Percentiles rank a stretch among this genome's conserved stretches.
Evolutionary conservation across 2,329 filamentous ascomycete species (phyloP).

Genomic region (Ophiostoma ulmi): DNA sequence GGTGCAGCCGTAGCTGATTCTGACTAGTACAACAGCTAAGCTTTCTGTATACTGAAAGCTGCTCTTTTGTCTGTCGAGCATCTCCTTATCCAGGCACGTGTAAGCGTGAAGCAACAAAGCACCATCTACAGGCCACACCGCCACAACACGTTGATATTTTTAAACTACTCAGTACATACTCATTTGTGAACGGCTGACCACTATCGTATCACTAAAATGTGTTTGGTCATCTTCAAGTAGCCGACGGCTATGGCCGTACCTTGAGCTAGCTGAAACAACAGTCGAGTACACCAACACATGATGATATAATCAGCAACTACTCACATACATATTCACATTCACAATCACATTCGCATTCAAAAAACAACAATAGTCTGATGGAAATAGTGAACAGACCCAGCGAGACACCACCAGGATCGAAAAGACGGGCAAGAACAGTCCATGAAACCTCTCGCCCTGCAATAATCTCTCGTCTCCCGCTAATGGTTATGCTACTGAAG

Average conservation of each 20-base stretch:
- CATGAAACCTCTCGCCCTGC: conserved; percentile 15
- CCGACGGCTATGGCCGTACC: too few relatives aligned
- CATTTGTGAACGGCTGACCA: neutral
- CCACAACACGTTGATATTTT: neutral
- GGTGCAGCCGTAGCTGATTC: neutral
- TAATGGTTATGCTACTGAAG: neutral
- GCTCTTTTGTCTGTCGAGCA: neutral
- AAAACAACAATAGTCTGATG: neutral
- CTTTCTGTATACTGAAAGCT: neutral
- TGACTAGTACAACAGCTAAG: neutral
- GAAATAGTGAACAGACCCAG: neutral
- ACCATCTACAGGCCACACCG: neutral
- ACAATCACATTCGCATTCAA: neutral
- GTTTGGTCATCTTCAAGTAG: too few relatives aligned
- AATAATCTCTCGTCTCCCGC: conserved; percentile 12
- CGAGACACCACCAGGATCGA: conserved; percentile 2
- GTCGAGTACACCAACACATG: neutral
- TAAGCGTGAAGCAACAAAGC: neutral
- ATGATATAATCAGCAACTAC: neutral
- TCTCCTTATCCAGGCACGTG: neutral
- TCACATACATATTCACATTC: neutral
- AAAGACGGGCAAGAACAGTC: conserved; percentile 15
- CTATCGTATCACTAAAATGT: too few relatives aligned
- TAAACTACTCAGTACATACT: neutral
- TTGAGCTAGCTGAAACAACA: too few relatives aligned